Evolutionary conservation across 2,329 filamentous ascomycete species (phyloP).

Genomic region (Pleurostoma richardsiae): DNA sequence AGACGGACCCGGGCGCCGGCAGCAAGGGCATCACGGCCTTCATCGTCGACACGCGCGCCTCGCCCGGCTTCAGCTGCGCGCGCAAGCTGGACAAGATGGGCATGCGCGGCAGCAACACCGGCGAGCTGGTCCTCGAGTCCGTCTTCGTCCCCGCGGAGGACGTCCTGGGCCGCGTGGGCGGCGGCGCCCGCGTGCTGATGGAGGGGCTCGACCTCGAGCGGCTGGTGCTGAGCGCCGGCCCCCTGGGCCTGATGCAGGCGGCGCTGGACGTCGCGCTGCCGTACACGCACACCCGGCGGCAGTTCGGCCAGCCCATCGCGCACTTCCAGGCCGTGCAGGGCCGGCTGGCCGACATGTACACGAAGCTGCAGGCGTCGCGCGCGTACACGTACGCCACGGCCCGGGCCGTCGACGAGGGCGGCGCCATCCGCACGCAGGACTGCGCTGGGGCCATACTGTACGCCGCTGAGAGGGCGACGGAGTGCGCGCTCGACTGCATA

Average conservation of each 20-base stretch:
- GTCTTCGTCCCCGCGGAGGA: constrained; percentile 85
- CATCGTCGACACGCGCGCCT: constrained; percentile 65
- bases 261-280: constrained; percentile 80
- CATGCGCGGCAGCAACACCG: constrained; percentile 95
- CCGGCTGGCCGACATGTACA: constrained; percentile 96
- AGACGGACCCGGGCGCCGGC: constrained; percentile 74
- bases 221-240: constrained; percentile 84
- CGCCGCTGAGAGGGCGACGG: constrained; percentile 84
- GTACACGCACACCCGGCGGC: constrained; percentile 82
- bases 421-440: constrained; percentile 75
- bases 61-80: constrained; percentile 76
- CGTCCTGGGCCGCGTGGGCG: constrained; percentile 73
- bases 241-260: constrained; percentile 91
- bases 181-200: constrained; percentile 88
- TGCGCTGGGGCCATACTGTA: constrained; percentile 93
- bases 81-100: constrained; percentile 96
- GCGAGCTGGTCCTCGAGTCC: constrained; percentile 84
- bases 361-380: constrained; percentile 77
- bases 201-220: constrained; percentile 92
- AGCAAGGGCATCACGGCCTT: constrained; percentile 95
- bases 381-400: constrained; percentile 87
- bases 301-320: constrained; percentile 82
- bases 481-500: constrained; percentile 81
- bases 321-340: constrained; percentile 93
- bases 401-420: constrained; percentile 70